phyloP scores from a whole-genome alignment of 2,329 filamentous ascomycete genomes.

The Aspergillus ibericus region DNA sequence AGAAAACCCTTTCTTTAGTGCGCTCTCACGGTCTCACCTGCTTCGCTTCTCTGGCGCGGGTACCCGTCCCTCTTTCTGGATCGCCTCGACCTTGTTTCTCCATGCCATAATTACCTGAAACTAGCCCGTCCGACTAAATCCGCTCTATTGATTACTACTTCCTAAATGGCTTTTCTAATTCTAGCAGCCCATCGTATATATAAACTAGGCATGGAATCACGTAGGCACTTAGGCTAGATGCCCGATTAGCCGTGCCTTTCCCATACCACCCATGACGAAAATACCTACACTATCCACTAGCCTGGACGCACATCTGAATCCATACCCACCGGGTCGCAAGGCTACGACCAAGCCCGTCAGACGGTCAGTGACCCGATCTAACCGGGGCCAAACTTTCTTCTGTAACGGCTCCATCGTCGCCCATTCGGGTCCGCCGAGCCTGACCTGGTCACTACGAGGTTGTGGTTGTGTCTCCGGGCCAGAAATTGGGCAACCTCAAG shows the following conservation, averaged over 20 bases:
- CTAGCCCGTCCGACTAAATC: neutral
- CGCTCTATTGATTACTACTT: no score
- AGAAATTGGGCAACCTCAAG: neutral
- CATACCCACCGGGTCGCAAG: neutral
- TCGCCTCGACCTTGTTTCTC: neutral
- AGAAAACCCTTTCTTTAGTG: neutral
- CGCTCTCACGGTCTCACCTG: neutral
- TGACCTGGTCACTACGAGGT: neutral
- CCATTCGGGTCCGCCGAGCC: neutral
- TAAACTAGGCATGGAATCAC: neutral
- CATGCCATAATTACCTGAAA: neutral
- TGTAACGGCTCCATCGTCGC: neutral
- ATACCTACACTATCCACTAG: neutral
- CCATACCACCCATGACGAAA: neutral
- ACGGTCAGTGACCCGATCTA: neutral
- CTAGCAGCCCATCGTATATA: neutral
- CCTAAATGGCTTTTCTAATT: neutral
- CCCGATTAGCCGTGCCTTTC: neutral
- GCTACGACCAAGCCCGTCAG: constrained; percentile 1
- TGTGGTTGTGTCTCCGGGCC: neutral
- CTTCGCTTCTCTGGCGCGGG: neutral
- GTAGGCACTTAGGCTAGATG: neutral
- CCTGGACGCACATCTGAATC: neutral
- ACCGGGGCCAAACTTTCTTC: constrained; percentile 2
- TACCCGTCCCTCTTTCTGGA: neutral